These are phyloP conservation scores for Cladorrhinum sp. DNA, from an alignment of 2,329 filamentous ascomycete species.

Conservation along the genomic window DNA sequence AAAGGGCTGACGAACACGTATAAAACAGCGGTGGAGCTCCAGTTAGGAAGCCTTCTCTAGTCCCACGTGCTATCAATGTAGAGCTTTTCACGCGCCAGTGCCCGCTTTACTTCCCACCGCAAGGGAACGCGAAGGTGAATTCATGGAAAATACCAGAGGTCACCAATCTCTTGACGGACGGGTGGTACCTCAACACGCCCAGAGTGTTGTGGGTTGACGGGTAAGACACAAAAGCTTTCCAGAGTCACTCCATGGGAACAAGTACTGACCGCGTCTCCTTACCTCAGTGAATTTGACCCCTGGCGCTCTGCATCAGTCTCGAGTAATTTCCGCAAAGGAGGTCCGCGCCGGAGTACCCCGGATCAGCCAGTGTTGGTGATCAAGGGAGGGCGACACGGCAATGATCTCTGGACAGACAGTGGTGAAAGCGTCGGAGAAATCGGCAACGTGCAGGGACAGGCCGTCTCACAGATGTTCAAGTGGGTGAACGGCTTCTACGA, in stretches of 20 bases:
- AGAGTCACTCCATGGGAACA: neutral
- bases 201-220: constrained; percentile 58
- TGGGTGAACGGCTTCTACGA: constrained; percentile 52
- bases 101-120: constrained; percentile 51
- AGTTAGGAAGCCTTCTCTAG: constrained; percentile 40
- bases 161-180: constrained; percentile 53
- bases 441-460: constrained; percentile 43
- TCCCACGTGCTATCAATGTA: constrained; percentile 48
- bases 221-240: constrained; percentile 24
- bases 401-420: constrained; percentile 49
- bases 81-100: constrained; percentile 58
- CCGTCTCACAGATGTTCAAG: constrained; percentile 48
- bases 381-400: constrained; percentile 53
- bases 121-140: constrained; percentile 49
- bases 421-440: constrained; percentile 44
- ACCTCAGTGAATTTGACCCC: constrained; percentile 51
- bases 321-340: constrained; percentile 51
- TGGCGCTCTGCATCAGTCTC: constrained; percentile 55
- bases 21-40: constrained; percentile 51
- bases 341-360: constrained; percentile 46
- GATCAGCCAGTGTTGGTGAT: constrained; percentile 52
- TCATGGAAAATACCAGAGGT: constrained; percentile 45
- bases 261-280: neutral
- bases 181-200: constrained; percentile 54
- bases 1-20: neutral